A percentile compares a stretch with the other conserved stretches of the same genome.
phyloP scores from a whole-genome alignment of 2,329 filamentous ascomycete species.

The Fusarium tupiense region DNA sequence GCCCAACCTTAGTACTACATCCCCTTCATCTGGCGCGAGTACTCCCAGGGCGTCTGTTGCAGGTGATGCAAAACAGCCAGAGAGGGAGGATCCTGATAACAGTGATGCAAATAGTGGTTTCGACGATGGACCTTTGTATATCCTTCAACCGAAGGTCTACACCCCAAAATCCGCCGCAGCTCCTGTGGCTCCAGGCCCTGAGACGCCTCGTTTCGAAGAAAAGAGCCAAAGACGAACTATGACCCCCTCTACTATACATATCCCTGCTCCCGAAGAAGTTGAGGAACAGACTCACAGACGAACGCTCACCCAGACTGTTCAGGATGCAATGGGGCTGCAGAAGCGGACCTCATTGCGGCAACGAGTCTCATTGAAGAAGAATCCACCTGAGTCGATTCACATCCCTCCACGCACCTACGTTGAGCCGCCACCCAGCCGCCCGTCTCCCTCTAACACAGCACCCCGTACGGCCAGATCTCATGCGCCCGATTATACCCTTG shows the following conservation, averaged over 20 bases:
- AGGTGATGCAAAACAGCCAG: constrained; percentile 7
- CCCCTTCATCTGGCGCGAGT: constrained; percentile 12
- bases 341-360: constrained; percentile 62
- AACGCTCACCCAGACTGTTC: constrained; percentile 33
- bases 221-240: constrained; percentile 29
- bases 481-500: constrained; percentile 59
- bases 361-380: constrained; percentile 63
- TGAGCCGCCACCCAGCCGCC: constrained; percentile 39
- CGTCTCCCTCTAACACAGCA: constrained; percentile 47
- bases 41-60: constrained; percentile 21
- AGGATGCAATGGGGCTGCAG: constrained; percentile 36
- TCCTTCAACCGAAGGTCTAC: constrained; percentile 68
- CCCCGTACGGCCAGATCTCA: constrained; percentile 45
- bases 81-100: constrained; percentile 14
- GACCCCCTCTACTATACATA: constrained; percentile 16
- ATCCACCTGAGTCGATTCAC: constrained; percentile 62
- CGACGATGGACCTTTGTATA: constrained; percentile 56
- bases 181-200: constrained; percentile 51
- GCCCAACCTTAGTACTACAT: background rate
- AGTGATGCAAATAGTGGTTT: constrained; percentile 19
- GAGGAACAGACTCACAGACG: constrained; percentile 23
- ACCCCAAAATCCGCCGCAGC: constrained; percentile 63
- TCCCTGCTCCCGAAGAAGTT: constrained; percentile 23
- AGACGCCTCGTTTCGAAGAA: constrained; percentile 13
- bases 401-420: constrained; percentile 55